A percentile compares a stretch with the other conserved stretches of the same genome.
Evolutionary conservation across 2,329 filamentous ascomycete genomes (phyloP).

Genomic region (Podosphaera fusca): DNA sequence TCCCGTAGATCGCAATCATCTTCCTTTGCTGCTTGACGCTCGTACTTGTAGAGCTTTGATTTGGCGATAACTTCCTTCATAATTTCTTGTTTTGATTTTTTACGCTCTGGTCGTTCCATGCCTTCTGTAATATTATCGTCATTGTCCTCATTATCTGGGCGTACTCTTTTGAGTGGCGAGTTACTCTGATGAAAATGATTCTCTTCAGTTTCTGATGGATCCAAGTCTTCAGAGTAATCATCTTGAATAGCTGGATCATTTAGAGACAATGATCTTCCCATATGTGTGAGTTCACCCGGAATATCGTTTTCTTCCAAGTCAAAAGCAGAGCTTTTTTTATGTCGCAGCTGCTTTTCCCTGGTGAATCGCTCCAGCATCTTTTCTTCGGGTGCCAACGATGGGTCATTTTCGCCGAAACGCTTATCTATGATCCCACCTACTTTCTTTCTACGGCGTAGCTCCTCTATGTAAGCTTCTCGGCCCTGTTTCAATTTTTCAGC

Average conservation of each 20-base stretch:
- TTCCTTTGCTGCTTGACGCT: conserved; percentile 78
- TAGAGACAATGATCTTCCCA: conserved; percentile 50
- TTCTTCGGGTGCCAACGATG: conserved; percentile 80
- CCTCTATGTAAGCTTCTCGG: conserved; percentile 17
- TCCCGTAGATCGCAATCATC: conserved; percentile 74
- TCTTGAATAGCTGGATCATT: conserved; percentile 32
- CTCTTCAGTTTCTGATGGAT: conserved; percentile 31
- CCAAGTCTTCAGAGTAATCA: conserved; percentile 62
- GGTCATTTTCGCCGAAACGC: conserved; percentile 88
- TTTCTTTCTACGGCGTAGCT: conserved; percentile 76
- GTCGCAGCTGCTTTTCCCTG: conserved; percentile 56
- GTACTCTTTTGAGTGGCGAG: conserved; percentile 28
- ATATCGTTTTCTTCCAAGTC: conserved; percentile 71
- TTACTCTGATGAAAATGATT: conserved; percentile 30
- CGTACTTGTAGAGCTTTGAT: conserved; percentile 85
- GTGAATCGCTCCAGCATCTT: conserved; percentile 81
- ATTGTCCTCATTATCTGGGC: conserved; percentile 27
- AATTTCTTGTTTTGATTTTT: conserved; percentile 89
- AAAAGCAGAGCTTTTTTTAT: conserved; percentile 62
- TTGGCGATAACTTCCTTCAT: conserved; percentile 97
- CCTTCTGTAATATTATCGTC: conserved; percentile 27
- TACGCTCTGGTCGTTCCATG: conserved; percentile 47
- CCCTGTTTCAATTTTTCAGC: conserved; percentile 6
- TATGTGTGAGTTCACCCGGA: conserved; percentile 52
- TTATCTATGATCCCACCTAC: conserved; percentile 80